Conservation (phyloP, 345 rosid genomes). For the Syzygium oleosum region DNA sequence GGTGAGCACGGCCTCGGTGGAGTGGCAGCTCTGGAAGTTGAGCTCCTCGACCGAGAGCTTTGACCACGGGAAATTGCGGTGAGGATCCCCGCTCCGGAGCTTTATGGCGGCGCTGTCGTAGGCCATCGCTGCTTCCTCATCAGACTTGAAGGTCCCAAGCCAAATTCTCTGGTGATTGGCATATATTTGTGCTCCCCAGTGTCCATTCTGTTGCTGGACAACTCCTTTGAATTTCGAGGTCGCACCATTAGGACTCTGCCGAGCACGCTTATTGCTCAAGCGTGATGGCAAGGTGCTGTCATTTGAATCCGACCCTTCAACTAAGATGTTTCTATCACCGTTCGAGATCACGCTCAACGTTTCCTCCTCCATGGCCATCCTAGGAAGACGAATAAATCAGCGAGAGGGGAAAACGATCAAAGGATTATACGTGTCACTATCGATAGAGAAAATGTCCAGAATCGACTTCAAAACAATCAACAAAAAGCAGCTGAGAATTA, state of each 20-base stretch:
- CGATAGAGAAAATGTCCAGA: neutral
- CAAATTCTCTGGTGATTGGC: conserved; percentile 44
- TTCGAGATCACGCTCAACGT: conserved; percentile 9
- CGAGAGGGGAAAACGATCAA: neutral
- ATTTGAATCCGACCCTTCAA: conserved; percentile 28
- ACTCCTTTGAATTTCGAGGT: conserved; percentile 46
- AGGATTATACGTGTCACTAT: neutral
- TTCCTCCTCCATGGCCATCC: conserved; percentile 18
- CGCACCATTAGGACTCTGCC: neutral
- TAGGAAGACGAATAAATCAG: neutral
- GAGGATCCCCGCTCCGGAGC: conserved; percentile 32
- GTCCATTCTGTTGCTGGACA: conserved; percentile 46
- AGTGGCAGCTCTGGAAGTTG: conserved; percentile 28
- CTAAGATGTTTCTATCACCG: neutral
- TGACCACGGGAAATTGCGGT: conserved; percentile 32
- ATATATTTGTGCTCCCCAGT: conserved; percentile 70
- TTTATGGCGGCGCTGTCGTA: conserved; percentile 57
- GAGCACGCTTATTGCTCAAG: conserved; percentile 10
- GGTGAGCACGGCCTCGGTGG: conserved; percentile 25
- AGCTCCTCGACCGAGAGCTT: conserved; percentile 24
- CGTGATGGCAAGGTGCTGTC: conserved; percentile 13
- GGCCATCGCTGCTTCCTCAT: conserved; percentile 57
- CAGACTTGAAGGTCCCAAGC: conserved; percentile 68
- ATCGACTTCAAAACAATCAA: neutral
- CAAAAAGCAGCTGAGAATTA: neutral